These are phyloP conservation scores for Thraustochytrium sp. DNA, from an alignment of 352 stramenopile genomes.

Conservation along the genomic window DNA sequence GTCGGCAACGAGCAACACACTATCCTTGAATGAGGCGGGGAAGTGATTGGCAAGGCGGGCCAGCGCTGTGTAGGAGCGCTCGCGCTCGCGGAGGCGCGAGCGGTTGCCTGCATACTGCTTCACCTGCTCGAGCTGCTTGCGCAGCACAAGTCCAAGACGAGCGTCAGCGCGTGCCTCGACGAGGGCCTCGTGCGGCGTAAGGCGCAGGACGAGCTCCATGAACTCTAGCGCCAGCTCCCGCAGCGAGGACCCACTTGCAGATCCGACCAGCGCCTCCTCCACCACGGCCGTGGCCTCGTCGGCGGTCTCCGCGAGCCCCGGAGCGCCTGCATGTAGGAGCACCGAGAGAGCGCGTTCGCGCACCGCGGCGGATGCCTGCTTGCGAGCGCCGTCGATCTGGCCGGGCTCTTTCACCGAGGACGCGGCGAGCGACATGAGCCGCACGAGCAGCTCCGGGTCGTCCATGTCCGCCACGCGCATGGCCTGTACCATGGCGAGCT, in stretches of 20 bases:
- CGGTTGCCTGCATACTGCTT: neutral
- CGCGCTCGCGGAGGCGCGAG: neutral
- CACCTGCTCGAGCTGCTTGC: conserved; percentile 36
- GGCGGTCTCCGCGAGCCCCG: neutral
- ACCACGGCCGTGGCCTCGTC: neutral
- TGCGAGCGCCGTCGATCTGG: neutral
- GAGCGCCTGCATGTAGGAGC: neutral
- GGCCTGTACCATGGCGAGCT: neutral
- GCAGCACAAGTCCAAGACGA: conserved; percentile 5
- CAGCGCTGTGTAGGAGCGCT: conserved; percentile 1
- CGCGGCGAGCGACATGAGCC: neutral
- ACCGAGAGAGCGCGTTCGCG: conserved; percentile 10
- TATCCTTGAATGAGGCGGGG: neutral
- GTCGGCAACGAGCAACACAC: conserved; percentile 1
- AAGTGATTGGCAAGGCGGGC: neutral
- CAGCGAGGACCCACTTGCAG: neutral
- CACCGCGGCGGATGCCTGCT: neutral
- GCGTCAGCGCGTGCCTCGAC: neutral
- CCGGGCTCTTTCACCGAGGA: neutral
- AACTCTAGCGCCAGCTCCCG: conserved; percentile 24
- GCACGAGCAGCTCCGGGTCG: neutral
- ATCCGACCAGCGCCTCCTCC: neutral
- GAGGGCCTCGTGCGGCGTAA: neutral
- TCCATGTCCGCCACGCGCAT: neutral
- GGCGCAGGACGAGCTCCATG: neutral